Conservation (phyloP, 345 rosid species). For the Moricandia arvensis region DNA sequence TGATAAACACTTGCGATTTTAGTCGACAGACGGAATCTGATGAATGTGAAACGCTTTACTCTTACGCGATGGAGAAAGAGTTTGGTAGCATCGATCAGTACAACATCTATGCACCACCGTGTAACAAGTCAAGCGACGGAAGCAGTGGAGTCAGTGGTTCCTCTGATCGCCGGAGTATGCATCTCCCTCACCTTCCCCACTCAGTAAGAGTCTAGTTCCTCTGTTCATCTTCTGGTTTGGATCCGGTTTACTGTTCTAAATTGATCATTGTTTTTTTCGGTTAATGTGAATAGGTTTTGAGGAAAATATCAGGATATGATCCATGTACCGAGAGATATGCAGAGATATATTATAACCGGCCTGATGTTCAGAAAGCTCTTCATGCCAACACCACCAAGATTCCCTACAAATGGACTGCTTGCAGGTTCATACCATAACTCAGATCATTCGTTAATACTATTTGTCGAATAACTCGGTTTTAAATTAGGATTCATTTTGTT, state of each 20-base stretch:
- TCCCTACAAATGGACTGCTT: conserved; percentile 92
- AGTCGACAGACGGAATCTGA: conserved; percentile 72
- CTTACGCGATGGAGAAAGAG: conserved; percentile 93
- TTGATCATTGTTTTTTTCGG: neutral
- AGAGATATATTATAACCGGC: conserved; percentile 86
- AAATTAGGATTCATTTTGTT: neutral
- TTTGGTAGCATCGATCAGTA: conserved; percentile 97
- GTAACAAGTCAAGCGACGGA: conserved; percentile 77
- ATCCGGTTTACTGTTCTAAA: neutral
- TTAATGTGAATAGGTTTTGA: conserved; percentile 40
- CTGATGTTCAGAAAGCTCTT: conserved; percentile 83
- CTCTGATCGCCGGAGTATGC: conserved; percentile 45
- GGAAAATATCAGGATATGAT: conserved; percentile 79
- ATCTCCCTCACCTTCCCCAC: conserved; percentile 68
- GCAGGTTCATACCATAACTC: conserved; percentile 54
- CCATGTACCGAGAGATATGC: conserved; percentile 99
- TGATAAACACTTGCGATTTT: conserved; percentile 82
- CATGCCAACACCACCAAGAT: conserved; percentile 76
- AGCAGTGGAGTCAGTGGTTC: conserved; percentile 36
- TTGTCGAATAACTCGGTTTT: neutral
- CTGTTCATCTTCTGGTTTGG: neutral
- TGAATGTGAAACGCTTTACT: conserved; percentile 83
- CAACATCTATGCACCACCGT: conserved; percentile 86
- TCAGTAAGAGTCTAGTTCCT: conserved; percentile 26
- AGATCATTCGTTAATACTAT: neutral